A percentile compares a stretch with the other conserved stretches of the same genome.
Conservation (phyloP, 2,329 filamentous ascomycete species). For the Fonsecaea monophora region DNA sequence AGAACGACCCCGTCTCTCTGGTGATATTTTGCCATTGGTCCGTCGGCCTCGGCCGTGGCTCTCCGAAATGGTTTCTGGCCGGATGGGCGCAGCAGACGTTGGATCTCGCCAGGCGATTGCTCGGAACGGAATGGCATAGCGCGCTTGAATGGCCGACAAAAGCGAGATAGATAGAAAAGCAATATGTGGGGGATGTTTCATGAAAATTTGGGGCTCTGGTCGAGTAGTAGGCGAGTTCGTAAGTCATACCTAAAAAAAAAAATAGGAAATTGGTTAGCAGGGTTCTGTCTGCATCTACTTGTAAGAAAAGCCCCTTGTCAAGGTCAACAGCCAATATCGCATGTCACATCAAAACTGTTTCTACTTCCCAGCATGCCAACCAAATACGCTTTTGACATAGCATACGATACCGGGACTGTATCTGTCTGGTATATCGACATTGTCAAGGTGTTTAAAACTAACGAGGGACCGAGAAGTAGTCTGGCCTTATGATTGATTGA, state of each 20-base stretch:
- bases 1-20: constrained; percentile 11
- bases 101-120: neutral
- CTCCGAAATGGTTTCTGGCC: constrained; percentile 13
- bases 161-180: neutral
- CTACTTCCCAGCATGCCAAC: no score
- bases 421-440: no score
- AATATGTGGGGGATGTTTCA: no score
- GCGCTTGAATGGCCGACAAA: constrained; percentile 5
- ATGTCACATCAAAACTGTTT: neutral
- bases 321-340: neutral
- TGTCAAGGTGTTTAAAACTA: neutral
- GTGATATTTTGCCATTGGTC: constrained; percentile 14
- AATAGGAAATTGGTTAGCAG: no score
- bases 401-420: neutral
- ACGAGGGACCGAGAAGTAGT: neutral
- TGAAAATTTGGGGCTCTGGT: no score
- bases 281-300: neutral
- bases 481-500: neutral
- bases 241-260: no score
- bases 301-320: no score
- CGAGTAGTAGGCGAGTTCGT: no score
- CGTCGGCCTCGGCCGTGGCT: neutral
- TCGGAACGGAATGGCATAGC: constrained; percentile 1
- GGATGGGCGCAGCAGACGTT: constrained; percentile 8
- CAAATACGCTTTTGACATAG: no score